Evolutionary conservation across 1,284 basidiomycete species (phyloP).

Genomic region (Cutaneotrichosporon spelunceum): DNA sequence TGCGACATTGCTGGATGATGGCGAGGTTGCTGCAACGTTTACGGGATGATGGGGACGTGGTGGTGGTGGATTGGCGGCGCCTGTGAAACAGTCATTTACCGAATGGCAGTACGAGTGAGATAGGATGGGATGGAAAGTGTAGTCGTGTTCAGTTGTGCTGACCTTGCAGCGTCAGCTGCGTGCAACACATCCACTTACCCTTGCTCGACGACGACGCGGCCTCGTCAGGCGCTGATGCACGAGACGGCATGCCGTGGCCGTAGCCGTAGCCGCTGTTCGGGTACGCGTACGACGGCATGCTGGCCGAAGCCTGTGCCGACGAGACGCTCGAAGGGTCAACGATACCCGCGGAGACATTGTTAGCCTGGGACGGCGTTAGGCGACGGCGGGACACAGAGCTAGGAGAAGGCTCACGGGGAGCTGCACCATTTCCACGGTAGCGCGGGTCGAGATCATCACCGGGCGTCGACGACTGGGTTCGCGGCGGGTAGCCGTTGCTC

Average conservation of each 20-base stretch:
- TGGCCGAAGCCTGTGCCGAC: conserved; percentile 10
- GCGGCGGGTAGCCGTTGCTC: conserved; percentile 40
- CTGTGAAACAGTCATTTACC: background rate
- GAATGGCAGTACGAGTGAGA: background rate
- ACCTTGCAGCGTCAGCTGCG: background rate
- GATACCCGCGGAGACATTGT: conserved; percentile 37
- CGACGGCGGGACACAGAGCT: conserved; percentile 26
- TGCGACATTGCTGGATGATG: too few relatives aligned
- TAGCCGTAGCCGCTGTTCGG: conserved; percentile 9
- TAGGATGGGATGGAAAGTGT: background rate
- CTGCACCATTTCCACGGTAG: conserved; percentile 24
- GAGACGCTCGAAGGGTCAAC: conserved; percentile 38
- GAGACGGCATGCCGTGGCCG: conserved; percentile 8
- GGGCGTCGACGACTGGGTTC: conserved; percentile 44
- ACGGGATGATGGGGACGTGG: background rate
- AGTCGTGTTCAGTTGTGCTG: background rate
- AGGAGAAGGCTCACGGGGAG: conserved; percentile 19
- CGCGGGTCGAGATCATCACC: conserved; percentile 30
- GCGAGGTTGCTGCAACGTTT: background rate
- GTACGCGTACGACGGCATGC: conserved; percentile 8
- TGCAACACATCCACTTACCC: background rate
- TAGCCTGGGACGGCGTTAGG: conserved; percentile 35
- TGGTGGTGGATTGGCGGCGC: background rate
- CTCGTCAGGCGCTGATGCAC: background rate
- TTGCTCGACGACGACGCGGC: background rate